A percentile compares a stretch with the other conserved stretches of the same genome.
Conservation (phyloP, 371 early-diverging fungal species). For the Circinella umbellata region DNA sequence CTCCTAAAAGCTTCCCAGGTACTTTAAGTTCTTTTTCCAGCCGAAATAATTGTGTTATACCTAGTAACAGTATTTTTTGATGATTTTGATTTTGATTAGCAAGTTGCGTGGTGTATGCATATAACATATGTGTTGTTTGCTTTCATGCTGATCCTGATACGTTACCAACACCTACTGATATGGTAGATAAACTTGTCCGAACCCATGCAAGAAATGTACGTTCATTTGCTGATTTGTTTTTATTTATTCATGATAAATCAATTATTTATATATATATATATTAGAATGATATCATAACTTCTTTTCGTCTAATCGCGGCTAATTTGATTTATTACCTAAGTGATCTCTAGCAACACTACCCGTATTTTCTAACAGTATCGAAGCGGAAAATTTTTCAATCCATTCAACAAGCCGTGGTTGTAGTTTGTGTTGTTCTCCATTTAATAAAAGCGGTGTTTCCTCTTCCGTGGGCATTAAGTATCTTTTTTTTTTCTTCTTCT, state of each 20-base stretch:
- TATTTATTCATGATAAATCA: not conserved
- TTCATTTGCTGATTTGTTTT: slow-evolving; percentile 1
- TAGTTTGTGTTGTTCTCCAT: not conserved
- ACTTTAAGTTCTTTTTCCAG: not conserved
- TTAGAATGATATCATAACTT: no score
- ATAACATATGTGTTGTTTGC: not conserved
- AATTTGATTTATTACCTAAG: not conserved
- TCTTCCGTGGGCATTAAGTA: not conserved
- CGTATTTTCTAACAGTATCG: not conserved
- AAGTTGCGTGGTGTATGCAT: not conserved
- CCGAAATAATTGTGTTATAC: slow-evolving; percentile 9
- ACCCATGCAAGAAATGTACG: slow-evolving; percentile 12
- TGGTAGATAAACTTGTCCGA: slow-evolving; percentile 6
- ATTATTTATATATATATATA: not conserved
- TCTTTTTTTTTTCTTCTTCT: no score
- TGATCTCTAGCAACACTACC: slow-evolving; percentile 9
- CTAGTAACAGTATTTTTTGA: not conserved
- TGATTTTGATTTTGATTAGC: not conserved
- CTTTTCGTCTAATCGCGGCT: not conserved
- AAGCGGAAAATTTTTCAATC: not conserved
- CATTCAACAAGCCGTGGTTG: not conserved
- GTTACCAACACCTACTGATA: slow-evolving; percentile 5
- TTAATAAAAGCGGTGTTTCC: not conserved
- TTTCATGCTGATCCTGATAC: not conserved
- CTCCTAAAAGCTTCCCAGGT: not conserved